phyloP scores from a whole-genome alignment of 257 asterid genomes.

The Linaria vulgaris region DNA sequence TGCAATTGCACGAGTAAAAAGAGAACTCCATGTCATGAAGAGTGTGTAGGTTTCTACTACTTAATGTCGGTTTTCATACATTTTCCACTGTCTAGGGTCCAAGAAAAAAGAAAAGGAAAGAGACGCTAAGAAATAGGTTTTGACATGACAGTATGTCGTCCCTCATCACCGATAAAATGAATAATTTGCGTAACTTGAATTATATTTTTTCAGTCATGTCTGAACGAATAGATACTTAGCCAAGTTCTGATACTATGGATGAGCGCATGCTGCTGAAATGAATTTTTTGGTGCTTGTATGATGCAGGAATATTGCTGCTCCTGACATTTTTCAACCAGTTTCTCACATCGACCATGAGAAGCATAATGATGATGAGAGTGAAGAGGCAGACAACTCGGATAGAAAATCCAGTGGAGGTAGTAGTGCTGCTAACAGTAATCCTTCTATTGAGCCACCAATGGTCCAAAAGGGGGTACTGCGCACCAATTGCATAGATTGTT shows the following conservation, averaged over 20 bases:
- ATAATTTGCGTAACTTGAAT: neutral
- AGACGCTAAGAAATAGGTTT: slow-evolving; percentile 8
- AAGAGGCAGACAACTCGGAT: slow-evolving; percentile 48
- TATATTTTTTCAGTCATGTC: slow-evolving; percentile 9
- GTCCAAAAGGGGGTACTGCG: slow-evolving; percentile 68
- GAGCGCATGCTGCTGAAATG: slow-evolving; percentile 12
- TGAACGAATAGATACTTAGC: neutral
- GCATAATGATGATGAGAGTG: slow-evolving; percentile 48
- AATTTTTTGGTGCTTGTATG: slow-evolving; percentile 25
- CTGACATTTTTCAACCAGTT: slow-evolving; percentile 41
- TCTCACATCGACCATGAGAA: slow-evolving; percentile 43
- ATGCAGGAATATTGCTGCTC: slow-evolving; percentile 49
- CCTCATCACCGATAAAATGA: neutral
- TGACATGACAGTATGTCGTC: too few species aligned
- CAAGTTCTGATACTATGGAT: slow-evolving; percentile 2
- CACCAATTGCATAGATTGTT: slow-evolving; percentile 80
- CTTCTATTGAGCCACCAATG: slow-evolving; percentile 40
- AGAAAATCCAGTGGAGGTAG: slow-evolving; percentile 38
- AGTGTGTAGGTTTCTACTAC: neutral
- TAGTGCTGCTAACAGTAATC: slow-evolving; percentile 27
- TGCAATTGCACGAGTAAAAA: neutral
- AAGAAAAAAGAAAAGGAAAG: neutral
- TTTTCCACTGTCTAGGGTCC: neutral
- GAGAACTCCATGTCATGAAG: neutral
- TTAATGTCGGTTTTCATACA: too few species aligned